Evolutionary conservation across 352 stramenopile genomes (phyloP).

Genomic region (Nothophytophthora sp.): DNA sequence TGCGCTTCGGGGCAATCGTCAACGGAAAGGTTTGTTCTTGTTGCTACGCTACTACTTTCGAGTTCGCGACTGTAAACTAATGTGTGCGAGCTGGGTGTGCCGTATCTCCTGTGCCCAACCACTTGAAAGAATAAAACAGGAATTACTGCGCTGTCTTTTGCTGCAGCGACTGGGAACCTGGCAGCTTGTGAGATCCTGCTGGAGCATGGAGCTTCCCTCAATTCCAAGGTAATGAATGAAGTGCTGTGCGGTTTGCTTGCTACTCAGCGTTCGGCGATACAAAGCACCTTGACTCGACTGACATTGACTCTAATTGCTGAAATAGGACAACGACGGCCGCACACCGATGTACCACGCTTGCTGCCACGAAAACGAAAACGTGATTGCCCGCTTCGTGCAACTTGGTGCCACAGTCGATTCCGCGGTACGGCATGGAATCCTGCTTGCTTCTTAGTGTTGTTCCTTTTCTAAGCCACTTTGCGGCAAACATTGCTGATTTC

Average conservation of each 20-base stretch:
- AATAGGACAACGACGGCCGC: constrained; percentile 44
- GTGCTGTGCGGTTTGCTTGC: neutral
- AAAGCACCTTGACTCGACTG: neutral
- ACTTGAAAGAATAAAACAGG: constrained; percentile 23
- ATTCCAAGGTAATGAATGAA: constrained; percentile 24
- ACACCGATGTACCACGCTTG: constrained; percentile 49
- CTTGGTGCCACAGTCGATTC: constrained; percentile 27
- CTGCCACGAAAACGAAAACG: constrained; percentile 36
- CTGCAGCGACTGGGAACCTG: constrained; percentile 24
- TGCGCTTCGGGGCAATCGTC: constrained; percentile 26
- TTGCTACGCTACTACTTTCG: neutral
- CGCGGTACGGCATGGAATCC: constrained; percentile 6
- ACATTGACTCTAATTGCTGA: neutral
- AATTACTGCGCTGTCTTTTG: constrained; percentile 31
- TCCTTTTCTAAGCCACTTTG: neutral
- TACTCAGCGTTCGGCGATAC: neutral
- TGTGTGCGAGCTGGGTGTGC: too few species aligned
- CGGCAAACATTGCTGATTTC: neutral
- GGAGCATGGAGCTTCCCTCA: constrained; percentile 30
- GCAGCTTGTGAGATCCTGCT: constrained; percentile 38
- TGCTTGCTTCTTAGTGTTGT: neutral
- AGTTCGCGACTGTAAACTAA: too few species aligned
- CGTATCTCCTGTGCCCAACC: constrained; percentile 5
- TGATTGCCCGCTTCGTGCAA: constrained; percentile 38
- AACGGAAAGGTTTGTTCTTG: constrained; percentile 25